Base-by-base conservation (phyloP, 768 basidiomycete genomes). In the Mycena latifolia region DNA sequence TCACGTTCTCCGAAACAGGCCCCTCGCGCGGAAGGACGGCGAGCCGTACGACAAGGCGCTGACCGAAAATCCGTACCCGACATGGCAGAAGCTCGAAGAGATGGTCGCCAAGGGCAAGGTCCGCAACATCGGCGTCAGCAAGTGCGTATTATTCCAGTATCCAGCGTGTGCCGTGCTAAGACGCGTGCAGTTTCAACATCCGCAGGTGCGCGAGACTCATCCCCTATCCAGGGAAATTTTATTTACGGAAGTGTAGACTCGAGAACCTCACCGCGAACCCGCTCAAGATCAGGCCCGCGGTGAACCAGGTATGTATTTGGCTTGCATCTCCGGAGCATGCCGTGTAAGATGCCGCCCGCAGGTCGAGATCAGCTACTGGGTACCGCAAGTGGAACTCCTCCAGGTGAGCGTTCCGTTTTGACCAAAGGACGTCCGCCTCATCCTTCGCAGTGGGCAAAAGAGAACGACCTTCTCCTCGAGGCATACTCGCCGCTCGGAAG, bases 121-220 rank as follows among this genome's bases (percentile, higher is more conserved):
- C 45, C 84, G 85, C 74, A 91, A 93, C 70, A 95, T 95, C 57
- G 94, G 94, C 46, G 81, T 95, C 47, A 92, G 91, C 90, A 95
- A 95, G 90, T 90, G 63, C 64, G 84, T 66, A 9, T 35, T n/a
- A 12, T 53, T 25, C 24, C n/a, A 28, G 1, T n/a, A 55, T 53
- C 31, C 29, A 4, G 17, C 20, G 7, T n/a, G 18, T 5, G 17
- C 45, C 7, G 25, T 52, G 5, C 4, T 33, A 27, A 45, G 53
- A 17, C 28, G 57, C 15, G 28, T 45, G 39, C 61, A 87, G 84
- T 76, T 92, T 92, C 79, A 91, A 89, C 74, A 82, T 89, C 62
- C 82, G 86, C 62, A 83, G 78, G 80, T 76, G 37, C 77, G 78
- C 78, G 62, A 48, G 54, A 7, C 60, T 56, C 12, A 22, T 45